Evolutionary conservation across 768 basidiomycete genomes (phyloP).

Genomic region (Rhizopogon vinicolor): DNA sequence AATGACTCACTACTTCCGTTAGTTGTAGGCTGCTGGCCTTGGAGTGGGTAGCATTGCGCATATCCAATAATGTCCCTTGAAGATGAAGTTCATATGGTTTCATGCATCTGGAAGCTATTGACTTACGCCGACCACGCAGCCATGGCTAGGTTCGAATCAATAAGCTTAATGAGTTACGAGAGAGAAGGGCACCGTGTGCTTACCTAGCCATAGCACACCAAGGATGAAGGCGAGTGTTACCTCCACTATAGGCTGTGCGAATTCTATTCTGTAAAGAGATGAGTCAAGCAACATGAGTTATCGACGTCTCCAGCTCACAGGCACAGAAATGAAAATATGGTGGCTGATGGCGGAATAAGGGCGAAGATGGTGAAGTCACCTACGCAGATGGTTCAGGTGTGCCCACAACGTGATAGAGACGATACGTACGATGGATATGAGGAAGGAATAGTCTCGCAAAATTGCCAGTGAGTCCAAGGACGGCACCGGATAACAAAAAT

Average conservation of each 20-base stretch:
- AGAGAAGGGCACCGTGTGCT: conserved; percentile 17
- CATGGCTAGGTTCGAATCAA: conserved; percentile 45
- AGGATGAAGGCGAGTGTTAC: conserved; percentile 49
- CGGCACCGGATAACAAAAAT: conserved; percentile 39
- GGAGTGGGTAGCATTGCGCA: conserved; percentile 52
- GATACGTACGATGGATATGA: conserved; percentile 50
- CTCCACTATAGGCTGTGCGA: conserved; percentile 65
- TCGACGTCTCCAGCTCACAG: conserved; percentile 37
- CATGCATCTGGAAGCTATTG: not conserved
- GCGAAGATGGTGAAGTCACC: conserved; percentile 71
- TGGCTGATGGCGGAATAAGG: conserved; percentile 58
- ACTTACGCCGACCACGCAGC: conserved; percentile 71
- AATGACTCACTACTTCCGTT: conserved; percentile 47
- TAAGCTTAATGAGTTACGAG: conserved; percentile 2
- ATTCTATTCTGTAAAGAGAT: conserved; percentile 48
- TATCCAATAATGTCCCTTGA: conserved; percentile 65
- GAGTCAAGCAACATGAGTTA: not conserved
- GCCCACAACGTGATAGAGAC: not conserved
- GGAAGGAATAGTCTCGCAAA: conserved; percentile 68
- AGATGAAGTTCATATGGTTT: conserved; percentile 5
- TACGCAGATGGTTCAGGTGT: conserved; percentile 18
- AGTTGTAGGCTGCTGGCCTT: conserved; percentile 44
- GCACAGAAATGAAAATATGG: conserved; percentile 57
- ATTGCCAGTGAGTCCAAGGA: conserved; percentile 66
- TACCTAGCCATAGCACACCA: conserved; percentile 67